These are phyloP conservation scores for Plantago major DNA, from an alignment of 257 asterid species.

Conservation along the genomic window DNA sequence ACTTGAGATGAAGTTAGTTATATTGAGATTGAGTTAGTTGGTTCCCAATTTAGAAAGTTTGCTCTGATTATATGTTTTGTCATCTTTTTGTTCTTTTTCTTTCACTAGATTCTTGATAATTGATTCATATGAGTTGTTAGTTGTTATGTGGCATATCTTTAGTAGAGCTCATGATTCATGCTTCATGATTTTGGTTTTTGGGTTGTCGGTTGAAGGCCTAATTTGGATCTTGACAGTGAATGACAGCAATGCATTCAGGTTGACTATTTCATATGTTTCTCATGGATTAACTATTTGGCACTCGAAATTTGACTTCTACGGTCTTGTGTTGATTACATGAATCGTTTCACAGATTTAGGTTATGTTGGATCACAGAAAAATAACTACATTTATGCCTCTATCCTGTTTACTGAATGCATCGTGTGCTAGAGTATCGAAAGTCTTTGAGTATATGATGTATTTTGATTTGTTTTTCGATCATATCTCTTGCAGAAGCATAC, in stretches of 20 bases:
- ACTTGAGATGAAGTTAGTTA: slow-evolving; percentile 1
- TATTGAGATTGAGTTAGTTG: slow-evolving; percentile 16
- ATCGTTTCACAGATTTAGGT: not conserved
- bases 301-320: slow-evolving; percentile 7
- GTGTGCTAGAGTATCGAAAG: not conserved
- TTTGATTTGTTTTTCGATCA: slow-evolving; percentile 11
- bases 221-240: too few relatives aligned
- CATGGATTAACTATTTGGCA: not conserved
- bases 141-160: not conserved
- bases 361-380: not conserved
- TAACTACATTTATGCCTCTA: not conserved
- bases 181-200: not conserved
- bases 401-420: slow-evolving; percentile 12
- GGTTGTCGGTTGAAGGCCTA: too few relatives aligned
- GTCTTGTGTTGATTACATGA: not conserved
- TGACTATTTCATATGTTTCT: not conserved
- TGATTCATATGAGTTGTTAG: slow-evolving; percentile 1
- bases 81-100: not conserved
- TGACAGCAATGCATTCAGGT: too few relatives aligned
- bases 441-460: slow-evolving; percentile 4
- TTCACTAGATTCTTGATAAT: not conserved
- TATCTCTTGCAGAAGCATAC: slow-evolving; percentile 55
- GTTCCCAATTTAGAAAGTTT: not conserved
- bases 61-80: not conserved
- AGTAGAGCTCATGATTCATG: not conserved